These are phyloP conservation scores for Pythium aristosporum DNA, from an alignment of 352 stramenopile genomes.

Conservation along the genomic window DNA sequence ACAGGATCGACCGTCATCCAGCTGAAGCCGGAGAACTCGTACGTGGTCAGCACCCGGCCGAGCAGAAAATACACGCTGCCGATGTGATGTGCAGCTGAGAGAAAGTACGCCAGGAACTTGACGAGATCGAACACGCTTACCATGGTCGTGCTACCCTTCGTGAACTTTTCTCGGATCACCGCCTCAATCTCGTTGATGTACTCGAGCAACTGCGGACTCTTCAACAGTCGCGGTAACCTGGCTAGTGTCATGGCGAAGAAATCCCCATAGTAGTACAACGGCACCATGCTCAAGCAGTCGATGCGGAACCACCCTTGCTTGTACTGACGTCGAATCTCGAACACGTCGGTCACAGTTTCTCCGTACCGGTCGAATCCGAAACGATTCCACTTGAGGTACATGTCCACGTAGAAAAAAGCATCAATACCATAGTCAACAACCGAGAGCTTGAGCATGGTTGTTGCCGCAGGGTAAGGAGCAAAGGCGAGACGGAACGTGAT, in stretches of 20 bases:
- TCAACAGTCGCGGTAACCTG: conserved; percentile 26
- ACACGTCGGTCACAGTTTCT: conserved; percentile 21
- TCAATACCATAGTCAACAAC: conserved; percentile 27
- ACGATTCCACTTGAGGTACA: conserved; percentile 27
- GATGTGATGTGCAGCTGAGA: conserved; percentile 29
- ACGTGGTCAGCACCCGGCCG: conserved; percentile 15
- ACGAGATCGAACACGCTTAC: conserved; percentile 31
- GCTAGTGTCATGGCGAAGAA: conserved; percentile 18
- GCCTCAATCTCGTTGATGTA: conserved; percentile 26
- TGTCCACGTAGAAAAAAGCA: conserved; percentile 25
- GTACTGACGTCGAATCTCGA: conserved; percentile 24
- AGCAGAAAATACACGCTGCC: conserved; percentile 32
- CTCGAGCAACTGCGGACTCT: conserved; percentile 22
- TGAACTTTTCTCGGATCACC: conserved; percentile 26
- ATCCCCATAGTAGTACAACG: conserved; percentile 24
- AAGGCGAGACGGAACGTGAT: conserved; percentile 36
- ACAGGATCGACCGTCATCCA: conserved; percentile 62
- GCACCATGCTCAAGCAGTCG: conserved; percentile 32
- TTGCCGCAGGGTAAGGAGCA: conserved; percentile 1
- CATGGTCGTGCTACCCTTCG: conserved; percentile 24
- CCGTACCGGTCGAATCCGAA: conserved; percentile 27
- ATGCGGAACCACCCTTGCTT: conserved; percentile 19
- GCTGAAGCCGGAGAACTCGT: conserved; percentile 22
- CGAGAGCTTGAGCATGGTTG: conserved; percentile 9
- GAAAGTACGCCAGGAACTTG: conserved; percentile 32